phyloP scores from a whole-genome alignment of 805 yeast species.

The Yarrowia sp. region DNA sequence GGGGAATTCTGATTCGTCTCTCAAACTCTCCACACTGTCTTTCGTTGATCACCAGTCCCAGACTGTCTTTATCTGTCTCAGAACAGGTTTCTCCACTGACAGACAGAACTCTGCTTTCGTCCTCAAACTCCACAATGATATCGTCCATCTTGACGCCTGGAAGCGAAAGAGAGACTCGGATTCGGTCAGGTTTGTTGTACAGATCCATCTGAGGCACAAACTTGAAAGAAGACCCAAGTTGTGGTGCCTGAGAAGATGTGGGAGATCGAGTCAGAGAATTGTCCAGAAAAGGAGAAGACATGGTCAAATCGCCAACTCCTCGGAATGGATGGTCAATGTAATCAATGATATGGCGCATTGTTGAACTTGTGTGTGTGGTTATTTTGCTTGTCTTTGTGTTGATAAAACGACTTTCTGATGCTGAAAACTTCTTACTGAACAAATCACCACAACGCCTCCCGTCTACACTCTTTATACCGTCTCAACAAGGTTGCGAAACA shows the following conservation, averaged over 20 bases:
- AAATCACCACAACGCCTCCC: neutral
- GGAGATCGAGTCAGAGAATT: constrained; percentile 18
- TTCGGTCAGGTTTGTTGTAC: constrained; percentile 57
- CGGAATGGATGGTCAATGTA: constrained; percentile 28
- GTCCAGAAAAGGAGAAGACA: constrained; percentile 23
- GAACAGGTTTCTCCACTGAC: constrained; percentile 54
- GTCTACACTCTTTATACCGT: neutral
- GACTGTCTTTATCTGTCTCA: constrained; percentile 23
- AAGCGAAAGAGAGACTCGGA: constrained; percentile 58
- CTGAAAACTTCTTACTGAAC: neutral
- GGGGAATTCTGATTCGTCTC: constrained; percentile 64
- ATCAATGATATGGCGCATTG: constrained; percentile 24
- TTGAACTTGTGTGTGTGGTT: neutral
- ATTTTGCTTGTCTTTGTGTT: neutral
- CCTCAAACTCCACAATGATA: constrained; percentile 65
- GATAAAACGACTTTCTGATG: constrained; percentile 4
- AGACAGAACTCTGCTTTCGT: constrained; percentile 61
- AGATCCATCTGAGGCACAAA: constrained; percentile 66
- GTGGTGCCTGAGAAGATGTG: neutral
- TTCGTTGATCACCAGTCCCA: constrained; percentile 57
- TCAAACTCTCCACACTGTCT: constrained; percentile 64
- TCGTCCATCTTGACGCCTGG: constrained; percentile 64
- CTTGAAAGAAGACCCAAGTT: neutral
- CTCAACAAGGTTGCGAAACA: constrained; percentile 8
- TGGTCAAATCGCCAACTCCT: constrained; percentile 25